A percentile compares a stretch with the other conserved stretches of the same genome.
These are phyloP conservation scores for Fusarium sp. DNA, from an alignment of 2,329 filamentous ascomycete species.

Conservation along the genomic window DNA sequence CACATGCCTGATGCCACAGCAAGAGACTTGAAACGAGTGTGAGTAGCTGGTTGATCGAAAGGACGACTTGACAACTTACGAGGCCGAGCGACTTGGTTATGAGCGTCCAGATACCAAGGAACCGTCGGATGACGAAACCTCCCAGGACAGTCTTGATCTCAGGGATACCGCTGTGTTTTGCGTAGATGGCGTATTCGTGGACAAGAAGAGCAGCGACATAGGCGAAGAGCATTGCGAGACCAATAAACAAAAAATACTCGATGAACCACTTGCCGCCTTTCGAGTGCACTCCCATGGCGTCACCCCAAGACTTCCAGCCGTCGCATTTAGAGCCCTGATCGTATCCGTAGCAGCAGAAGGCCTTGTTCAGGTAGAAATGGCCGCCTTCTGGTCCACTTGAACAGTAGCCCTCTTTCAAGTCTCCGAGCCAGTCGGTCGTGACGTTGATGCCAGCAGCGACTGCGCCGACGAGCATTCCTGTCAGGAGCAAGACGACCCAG, in stretches of 20 bases:
- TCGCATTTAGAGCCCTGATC: conserved; percentile 82
- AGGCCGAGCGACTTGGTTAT: conserved; percentile 88
- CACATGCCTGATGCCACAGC: conserved; percentile 94
- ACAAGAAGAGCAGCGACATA: conserved; percentile 81
- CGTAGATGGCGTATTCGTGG: conserved; percentile 83
- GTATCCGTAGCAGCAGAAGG: conserved; percentile 93
- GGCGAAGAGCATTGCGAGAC: conserved; percentile 84
- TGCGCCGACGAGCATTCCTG: conserved; percentile 82
- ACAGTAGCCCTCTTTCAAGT: conserved; percentile 91
- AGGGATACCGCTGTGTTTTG: conserved; percentile 94
- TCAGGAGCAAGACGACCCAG: conserved; percentile 88
- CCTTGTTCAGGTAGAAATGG: conserved; percentile 88
- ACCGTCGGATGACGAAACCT: conserved; percentile 89
- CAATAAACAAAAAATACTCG: conserved; percentile 86
- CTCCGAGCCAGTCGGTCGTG: conserved; percentile 90
- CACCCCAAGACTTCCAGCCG: conserved; percentile 88
- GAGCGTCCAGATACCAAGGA: conserved; percentile 88
- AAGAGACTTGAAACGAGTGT: conserved; percentile 69
- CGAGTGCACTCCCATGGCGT: conserved; percentile 72
- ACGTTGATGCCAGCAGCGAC: conserved; percentile 92
- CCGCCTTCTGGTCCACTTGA: conserved; percentile 78
- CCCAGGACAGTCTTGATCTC: conserved; percentile 97
- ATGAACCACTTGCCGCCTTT: conserved; percentile 78
- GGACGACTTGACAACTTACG: conserved; percentile 57
- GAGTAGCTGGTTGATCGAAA: conserved; percentile 23